A percentile compares a stretch with the other conserved stretches of the same genome.
phyloP scores from a whole-genome alignment of 768 basidiomycete genomes.

The Suillus plorans region DNA sequence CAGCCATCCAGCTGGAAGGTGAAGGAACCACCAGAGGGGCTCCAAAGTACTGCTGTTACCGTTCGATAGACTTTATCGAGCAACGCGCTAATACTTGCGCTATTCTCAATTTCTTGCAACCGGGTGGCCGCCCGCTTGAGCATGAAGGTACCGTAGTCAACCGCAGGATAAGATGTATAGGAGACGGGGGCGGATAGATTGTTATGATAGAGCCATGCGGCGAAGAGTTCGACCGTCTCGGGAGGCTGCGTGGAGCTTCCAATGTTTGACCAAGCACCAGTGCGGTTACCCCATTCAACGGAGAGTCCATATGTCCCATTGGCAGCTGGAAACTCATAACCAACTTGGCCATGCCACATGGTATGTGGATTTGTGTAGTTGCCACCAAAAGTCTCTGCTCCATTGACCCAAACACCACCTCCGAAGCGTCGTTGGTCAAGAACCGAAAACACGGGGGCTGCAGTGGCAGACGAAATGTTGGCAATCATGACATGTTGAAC shows the following conservation, averaged over 20 bases:
- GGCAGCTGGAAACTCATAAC: constrained; percentile 49
- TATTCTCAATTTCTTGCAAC: constrained; percentile 45
- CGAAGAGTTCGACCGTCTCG: constrained; percentile 57
- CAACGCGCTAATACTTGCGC: constrained; percentile 49
- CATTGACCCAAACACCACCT: constrained; percentile 46
- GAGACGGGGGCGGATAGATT: constrained; percentile 36
- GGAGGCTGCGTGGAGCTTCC: constrained; percentile 65
- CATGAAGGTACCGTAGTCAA: constrained; percentile 37
- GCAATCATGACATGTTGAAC: constrained; percentile 64
- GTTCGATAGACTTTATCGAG: constrained; percentile 42
- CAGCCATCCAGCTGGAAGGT: constrained; percentile 29
- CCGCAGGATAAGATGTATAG: constrained; percentile 60
- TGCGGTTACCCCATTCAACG: constrained; percentile 46
- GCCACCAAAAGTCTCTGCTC: constrained; percentile 12
- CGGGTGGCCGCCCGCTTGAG: constrained; percentile 33
- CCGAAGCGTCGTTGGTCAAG: constrained; percentile 60
- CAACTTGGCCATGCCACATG: constrained; percentile 68
- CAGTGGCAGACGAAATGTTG: constrained; percentile 43
- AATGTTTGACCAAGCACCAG: constrained; percentile 60
- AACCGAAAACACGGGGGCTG: constrained; percentile 56
- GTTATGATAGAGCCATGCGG: constrained; percentile 57
- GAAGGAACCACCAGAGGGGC: constrained; percentile 42
- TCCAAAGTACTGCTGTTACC: constrained; percentile 60
- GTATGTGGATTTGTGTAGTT: constrained; percentile 26
- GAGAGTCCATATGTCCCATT: constrained; percentile 28